Evolutionary conservation across 208 protist species (phyloP).

Genomic region (Wallacemonas sp.): DNA sequence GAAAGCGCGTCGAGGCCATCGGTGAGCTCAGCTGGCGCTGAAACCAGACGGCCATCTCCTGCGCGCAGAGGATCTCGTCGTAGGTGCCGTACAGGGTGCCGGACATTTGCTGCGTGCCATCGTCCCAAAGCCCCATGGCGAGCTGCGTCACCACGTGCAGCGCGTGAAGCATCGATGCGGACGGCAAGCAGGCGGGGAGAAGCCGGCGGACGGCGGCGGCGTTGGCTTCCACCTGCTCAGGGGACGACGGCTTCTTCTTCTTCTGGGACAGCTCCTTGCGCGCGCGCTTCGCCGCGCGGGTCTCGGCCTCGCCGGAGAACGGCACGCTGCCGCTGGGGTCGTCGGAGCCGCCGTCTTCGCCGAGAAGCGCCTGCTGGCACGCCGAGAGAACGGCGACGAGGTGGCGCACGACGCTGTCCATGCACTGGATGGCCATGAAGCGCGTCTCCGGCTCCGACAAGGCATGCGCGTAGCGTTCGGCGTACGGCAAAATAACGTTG

Average conservation of each 20-base stretch:
- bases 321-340: too few species aligned
- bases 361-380: neutral
- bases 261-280: slow-evolving; percentile 13
- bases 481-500: slow-evolving; percentile 69
- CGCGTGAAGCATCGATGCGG: slow-evolving; percentile 35
- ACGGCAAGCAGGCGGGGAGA: slow-evolving; percentile 34
- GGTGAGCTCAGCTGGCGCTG: neutral
- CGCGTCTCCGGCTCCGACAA: slow-evolving; percentile 80
- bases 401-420: slow-evolving; percentile 85
- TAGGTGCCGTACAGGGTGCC: slow-evolving; percentile 86
- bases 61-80: slow-evolving; percentile 45
- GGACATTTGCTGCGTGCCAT: slow-evolving; percentile 84
- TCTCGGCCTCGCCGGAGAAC: neutral
- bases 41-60: slow-evolving; percentile 27
- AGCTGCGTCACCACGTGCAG: slow-evolving; percentile 67
- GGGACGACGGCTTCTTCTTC: slow-evolving; percentile 6
- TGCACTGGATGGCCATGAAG: slow-evolving; percentile 91
- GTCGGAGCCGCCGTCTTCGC: neutral
- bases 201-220: neutral
- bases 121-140: slow-evolving; percentile 89
- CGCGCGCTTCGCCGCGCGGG: neutral
- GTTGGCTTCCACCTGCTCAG: slow-evolving; percentile 14
- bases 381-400: slow-evolving; percentile 43
- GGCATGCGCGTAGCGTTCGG: slow-evolving; percentile 45
- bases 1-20: too few species aligned